Percentiles rank a stretch among this genome's conserved stretches.
Evolutionary conservation across 495 filamentous ascomycete genomes (phyloP).

Genomic region (Schizothecium vesticola): DNA sequence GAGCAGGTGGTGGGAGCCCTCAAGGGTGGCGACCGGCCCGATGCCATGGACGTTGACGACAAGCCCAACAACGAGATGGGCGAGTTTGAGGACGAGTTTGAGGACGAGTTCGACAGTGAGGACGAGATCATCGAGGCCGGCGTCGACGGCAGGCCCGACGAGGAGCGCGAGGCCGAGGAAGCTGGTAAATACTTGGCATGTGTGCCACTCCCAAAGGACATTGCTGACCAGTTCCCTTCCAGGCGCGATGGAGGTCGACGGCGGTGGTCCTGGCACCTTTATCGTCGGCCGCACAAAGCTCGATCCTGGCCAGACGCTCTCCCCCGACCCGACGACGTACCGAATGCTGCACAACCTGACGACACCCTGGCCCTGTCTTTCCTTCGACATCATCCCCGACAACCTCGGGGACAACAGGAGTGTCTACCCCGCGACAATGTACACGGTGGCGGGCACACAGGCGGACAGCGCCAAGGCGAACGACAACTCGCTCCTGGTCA

Average conservation of each 20-base stretch:
- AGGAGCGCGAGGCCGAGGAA: conserved; percentile 85
- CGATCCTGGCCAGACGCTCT: conserved; percentile 79
- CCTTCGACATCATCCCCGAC: conserved; percentile 88
- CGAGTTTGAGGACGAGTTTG: conserved; percentile 93
- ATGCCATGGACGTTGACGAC: conserved; percentile 45
- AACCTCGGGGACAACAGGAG: conserved; percentile 83
- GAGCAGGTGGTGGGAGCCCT: conserved; percentile 53
- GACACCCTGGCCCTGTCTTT: conserved; percentile 92
- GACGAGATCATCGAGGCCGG: conserved; percentile 94
- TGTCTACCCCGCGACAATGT: conserved; percentile 86
- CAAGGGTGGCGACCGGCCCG: conserved; percentile 65
- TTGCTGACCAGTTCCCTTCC: conserved; percentile 26
- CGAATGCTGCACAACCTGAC: conserved; percentile 92
- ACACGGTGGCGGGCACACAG: conserved; percentile 90
- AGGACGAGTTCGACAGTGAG: conserved; percentile 95
- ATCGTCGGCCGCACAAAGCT: conserved; percentile 87
- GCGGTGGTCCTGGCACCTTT: conserved; percentile 67
- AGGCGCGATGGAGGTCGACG: conserved; percentile 75
- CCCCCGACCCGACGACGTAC: conserved; percentile 86
- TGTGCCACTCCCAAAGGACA: neutral
- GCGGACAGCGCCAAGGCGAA: conserved; percentile 65
- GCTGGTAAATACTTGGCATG: conserved; percentile 40
- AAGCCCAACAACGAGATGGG: conserved; percentile 63
- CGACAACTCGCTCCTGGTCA: conserved; percentile 89
- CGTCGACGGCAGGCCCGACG: conserved; percentile 85